Evolutionary conservation across 257 asterid species (phyloP), one percentile per base, ranked within the genome.

Genomic region (Verbena officinalis): DNA sequence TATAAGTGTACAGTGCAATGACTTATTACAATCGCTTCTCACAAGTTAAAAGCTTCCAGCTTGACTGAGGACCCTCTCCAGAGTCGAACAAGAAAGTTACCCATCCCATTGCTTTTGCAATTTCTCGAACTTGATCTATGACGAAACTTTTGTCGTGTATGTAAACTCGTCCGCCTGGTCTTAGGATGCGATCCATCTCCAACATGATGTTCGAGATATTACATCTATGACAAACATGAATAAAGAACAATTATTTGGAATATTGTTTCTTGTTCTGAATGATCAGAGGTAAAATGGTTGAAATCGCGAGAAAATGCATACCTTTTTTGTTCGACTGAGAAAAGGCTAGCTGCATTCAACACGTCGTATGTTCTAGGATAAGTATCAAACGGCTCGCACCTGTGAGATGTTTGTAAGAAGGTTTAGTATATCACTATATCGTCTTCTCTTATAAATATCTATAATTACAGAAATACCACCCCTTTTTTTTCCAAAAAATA

Each of bases 301-400:
- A 15, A 39, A 1, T 17, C 13, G 40, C 10, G 40, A 2, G 38
- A 42, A 27, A 16, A 53, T n/a, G 9, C 16, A 55, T 73, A 84
- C 95, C 93, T 80, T 38, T 40, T 77, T 53, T 59, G 77, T 61
- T 87, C 95, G 4, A 75, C 81, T 22, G 90, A 81, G 78, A 84
- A 83, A 34, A 87, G 85, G 17, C 82, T 86, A 6, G 59, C 84
- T 49, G 95, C 93, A 46, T 87, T 75, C 62, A 87, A 17, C 62
- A 79, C 51, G 49, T 87, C 96, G 19, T 87, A 87, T 8, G 93
- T 81, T 81, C 96, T 85, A 24, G 96, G 96, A 36, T 79, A 81
- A 5, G 94, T 85, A 71, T 79, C 80, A 27, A 87, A 87, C 13
- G 96, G 90, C 88, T 83, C 85, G 48, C 96, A 87, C 95, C 95